Conservation (phyloP, 805 yeast species). For the Saturnispora hagleri region DNA sequence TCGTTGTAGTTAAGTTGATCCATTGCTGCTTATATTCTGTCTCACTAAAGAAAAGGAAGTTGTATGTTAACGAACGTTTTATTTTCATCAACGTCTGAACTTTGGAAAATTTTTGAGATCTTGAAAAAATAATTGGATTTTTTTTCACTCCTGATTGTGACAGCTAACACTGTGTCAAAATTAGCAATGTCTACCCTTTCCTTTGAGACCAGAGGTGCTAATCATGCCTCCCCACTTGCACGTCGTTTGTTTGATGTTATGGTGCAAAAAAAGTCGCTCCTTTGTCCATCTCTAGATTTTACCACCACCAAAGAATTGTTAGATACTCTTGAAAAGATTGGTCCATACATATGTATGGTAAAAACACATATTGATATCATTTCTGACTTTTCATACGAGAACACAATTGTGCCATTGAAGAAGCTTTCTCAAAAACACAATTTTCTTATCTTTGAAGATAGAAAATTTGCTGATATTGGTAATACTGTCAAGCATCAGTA, state of each 20-base stretch:
- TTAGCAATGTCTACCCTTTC: conserved; percentile 20
- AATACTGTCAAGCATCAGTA: conserved; percentile 94
- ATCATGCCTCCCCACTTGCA: conserved; percentile 75
- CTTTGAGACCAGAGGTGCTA: conserved; percentile 60
- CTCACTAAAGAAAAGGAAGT: neutral
- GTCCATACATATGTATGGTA: conserved; percentile 85
- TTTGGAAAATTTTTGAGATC: neutral
- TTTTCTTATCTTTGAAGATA: conserved; percentile 90
- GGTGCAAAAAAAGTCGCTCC: conserved; percentile 72
- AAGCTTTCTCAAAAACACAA: conserved; percentile 70
- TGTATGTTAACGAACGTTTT: neutral
- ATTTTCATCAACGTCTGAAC: neutral
- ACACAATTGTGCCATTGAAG: conserved; percentile 67
- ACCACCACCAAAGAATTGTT: conserved; percentile 70
- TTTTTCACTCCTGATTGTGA: neutral
- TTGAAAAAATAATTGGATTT: neutral
- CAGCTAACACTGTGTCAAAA: neutral
- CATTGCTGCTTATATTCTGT: conserved; percentile 38
- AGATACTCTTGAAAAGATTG: conserved; percentile 62
- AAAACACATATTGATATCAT: conserved; percentile 93
- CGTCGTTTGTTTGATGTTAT: conserved; percentile 61
- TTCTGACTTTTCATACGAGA: conserved; percentile 78
- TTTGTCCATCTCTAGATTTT: conserved; percentile 94
- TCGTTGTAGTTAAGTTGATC: conserved; percentile 92
- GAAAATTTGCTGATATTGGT: conserved; percentile 98